Percentiles rank a stretch among this genome's conserved stretches.
phyloP scores from a whole-genome alignment of 192 early-diverging fungal species.

The Podila epigama region DNA sequence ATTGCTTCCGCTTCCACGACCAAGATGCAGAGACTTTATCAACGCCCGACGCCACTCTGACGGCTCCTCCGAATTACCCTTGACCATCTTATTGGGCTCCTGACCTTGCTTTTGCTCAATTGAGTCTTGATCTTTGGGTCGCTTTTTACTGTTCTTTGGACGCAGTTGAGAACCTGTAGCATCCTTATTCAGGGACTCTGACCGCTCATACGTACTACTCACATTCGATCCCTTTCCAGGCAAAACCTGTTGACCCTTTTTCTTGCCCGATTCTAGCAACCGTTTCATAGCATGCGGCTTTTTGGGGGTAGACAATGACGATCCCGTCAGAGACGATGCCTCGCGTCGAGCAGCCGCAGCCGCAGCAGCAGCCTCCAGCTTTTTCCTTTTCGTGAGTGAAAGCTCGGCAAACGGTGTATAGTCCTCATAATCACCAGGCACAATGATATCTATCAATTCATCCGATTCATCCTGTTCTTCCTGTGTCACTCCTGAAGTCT shows the following conservation, averaged over 20 bases:
- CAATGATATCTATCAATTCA: constrained; percentile 38
- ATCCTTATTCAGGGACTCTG: not conserved
- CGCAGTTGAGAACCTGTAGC: no score
- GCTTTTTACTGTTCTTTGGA: constrained; percentile 19
- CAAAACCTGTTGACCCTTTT: not conserved
- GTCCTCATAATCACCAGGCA: constrained; percentile 36
- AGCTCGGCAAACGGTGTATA: constrained; percentile 49
- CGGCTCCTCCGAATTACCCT: constrained; percentile 17
- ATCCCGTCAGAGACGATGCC: no score
- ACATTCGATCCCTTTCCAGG: not conserved
- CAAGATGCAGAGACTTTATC: constrained; percentile 28
- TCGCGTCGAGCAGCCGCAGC: not conserved
- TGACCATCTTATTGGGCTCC: constrained; percentile 31
- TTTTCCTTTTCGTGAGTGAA: constrained; percentile 39
- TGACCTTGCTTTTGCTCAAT: constrained; percentile 15
- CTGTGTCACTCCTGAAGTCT: no score
- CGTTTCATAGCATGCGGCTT: constrained; percentile 16
- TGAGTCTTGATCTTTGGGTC: constrained; percentile 38
- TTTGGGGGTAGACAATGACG: not conserved
- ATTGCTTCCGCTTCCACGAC: not conserved
- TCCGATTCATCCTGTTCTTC: constrained; percentile 24
- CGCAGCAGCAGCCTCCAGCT: constrained; percentile 30
- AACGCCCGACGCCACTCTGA: constrained; percentile 35
- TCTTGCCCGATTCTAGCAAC: constrained; percentile 14
- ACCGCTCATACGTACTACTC: not conserved